Evolutionary conservation across 805 yeast genomes (phyloP).

Genomic region (Hanseniaspora thailandica): DNA sequence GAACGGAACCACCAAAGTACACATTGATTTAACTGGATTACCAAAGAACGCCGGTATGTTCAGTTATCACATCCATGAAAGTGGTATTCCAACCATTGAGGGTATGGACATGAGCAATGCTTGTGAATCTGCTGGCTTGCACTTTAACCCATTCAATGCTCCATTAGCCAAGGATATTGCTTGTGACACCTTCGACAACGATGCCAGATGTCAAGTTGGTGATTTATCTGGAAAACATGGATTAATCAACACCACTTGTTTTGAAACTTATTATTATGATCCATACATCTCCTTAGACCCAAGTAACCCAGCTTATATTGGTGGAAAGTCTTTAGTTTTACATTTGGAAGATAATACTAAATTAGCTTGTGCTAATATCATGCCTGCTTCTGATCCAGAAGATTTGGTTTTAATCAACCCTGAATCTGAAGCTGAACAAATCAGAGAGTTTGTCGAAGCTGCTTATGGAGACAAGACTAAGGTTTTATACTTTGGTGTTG

Average conservation of each 20-base stretch:
- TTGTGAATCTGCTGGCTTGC: slow-evolving; percentile 46
- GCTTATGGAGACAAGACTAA: background rate
- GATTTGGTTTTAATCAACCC: slow-evolving; percentile 1
- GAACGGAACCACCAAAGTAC: slow-evolving; percentile 52
- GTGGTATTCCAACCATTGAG: slow-evolving; percentile 36
- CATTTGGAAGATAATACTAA: slow-evolving; percentile 45
- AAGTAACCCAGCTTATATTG: slow-evolving; percentile 43
- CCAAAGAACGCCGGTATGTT: slow-evolving; percentile 60
- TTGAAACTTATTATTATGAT: slow-evolving; percentile 50
- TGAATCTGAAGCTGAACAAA: background rate
- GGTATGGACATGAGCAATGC: slow-evolving; percentile 25
- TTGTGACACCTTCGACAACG: slow-evolving; percentile 42
- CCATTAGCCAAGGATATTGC: slow-evolving; percentile 29
- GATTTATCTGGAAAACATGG: slow-evolving; percentile 75
- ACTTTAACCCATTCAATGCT: slow-evolving; percentile 49
- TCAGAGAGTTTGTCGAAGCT: background rate
- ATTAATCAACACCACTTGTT: slow-evolving; percentile 55
- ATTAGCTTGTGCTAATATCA: slow-evolving; percentile 53
- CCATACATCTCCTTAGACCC: slow-evolving; percentile 54
- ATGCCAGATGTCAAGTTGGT: slow-evolving; percentile 56
- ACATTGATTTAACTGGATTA: slow-evolving; percentile 58
- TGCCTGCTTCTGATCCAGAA: background rate
- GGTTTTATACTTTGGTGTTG: background rate
- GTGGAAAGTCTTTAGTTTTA: slow-evolving; percentile 45
- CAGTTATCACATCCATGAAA: slow-evolving; percentile 54